Conservation (phyloP, 1,139 yeast species). For the Zygosaccharomyces pseudobailii region DNA sequence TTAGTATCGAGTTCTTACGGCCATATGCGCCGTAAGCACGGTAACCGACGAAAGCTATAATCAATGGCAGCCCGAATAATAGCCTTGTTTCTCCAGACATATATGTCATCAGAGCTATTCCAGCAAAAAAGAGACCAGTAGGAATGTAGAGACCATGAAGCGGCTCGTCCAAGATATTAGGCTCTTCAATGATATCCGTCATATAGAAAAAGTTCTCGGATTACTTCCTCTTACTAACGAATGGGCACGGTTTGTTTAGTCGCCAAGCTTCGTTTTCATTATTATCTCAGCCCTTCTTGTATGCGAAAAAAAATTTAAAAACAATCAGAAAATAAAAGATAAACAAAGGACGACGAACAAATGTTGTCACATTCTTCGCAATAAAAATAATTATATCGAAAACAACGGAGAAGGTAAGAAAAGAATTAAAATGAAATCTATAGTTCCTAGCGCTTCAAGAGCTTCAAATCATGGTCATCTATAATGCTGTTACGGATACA, state of each 20-base stretch:
- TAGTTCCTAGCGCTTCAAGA: background rate
- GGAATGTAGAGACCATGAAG: conserved; percentile 74
- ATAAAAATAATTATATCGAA: too few relatives aligned
- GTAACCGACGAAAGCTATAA: conserved; percentile 37
- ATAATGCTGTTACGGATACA: conserved; percentile 72
- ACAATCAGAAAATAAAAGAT: background rate
- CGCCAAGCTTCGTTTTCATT: background rate
- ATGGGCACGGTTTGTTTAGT: background rate
- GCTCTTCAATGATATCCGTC: conserved; percentile 33
- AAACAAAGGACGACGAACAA: background rate
- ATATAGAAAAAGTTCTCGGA: background rate
- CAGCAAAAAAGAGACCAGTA: conserved; percentile 52
- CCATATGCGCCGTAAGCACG: conserved; percentile 46
- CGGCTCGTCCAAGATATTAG: conserved; percentile 52
- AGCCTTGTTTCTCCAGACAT: conserved; percentile 38
- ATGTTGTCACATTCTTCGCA: too few relatives aligned
- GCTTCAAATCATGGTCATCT: conserved; percentile 9
- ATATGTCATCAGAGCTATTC: conserved; percentile 51
- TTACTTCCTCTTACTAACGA: background rate
- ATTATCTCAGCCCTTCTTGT: background rate
- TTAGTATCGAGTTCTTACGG: conserved; percentile 44
- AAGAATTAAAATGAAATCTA: background rate
- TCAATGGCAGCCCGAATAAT: conserved; percentile 40
- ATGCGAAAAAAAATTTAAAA: background rate
- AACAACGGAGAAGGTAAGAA: background rate